A percentile compares a stretch with the other conserved stretches of the same genome.
phyloP scores from a whole-genome alignment of 345 rosid species.

The Pistacia integerrima region DNA sequence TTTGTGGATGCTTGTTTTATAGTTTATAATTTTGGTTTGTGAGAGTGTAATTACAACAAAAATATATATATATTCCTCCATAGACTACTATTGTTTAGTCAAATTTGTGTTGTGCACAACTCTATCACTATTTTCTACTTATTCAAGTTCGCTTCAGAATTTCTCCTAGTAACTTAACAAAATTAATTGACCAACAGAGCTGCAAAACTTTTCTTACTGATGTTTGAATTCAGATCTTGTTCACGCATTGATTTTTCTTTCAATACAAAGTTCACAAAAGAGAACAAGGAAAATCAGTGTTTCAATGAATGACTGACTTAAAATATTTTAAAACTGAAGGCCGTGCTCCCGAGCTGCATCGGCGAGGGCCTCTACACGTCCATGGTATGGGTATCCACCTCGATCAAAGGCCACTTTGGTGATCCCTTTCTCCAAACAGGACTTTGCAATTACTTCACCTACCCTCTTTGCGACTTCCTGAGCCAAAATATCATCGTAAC shows the following conservation, averaged over 20 bases:
- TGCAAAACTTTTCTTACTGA: neutral
- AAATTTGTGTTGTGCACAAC: neutral
- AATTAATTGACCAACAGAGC: neutral
- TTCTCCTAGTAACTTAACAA: neutral
- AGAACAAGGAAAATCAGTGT: conserved; percentile 4
- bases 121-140: neutral
- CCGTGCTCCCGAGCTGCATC: conserved; percentile 85
- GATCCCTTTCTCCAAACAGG: conserved; percentile 91
- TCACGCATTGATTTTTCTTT: neutral
- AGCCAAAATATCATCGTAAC: too few species aligned
- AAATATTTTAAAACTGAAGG: conserved; percentile 53
- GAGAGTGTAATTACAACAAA: too few species aligned
- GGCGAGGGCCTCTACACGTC: conserved; percentile 78
- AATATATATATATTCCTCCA: too few species aligned
- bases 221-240: neutral
- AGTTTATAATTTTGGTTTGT: too few species aligned
- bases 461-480: conserved; percentile 89
- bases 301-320: conserved; percentile 20
- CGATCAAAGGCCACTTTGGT: conserved; percentile 85
- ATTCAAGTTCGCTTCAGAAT: neutral
- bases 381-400: conserved; percentile 94
- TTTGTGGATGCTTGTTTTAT: too few species aligned
- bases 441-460: conserved; percentile 80
- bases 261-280: neutral
- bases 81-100: too few species aligned